phyloP scores from a whole-genome alignment of 495 filamentous ascomycete genomes.

The Neurospora sp. region DNA sequence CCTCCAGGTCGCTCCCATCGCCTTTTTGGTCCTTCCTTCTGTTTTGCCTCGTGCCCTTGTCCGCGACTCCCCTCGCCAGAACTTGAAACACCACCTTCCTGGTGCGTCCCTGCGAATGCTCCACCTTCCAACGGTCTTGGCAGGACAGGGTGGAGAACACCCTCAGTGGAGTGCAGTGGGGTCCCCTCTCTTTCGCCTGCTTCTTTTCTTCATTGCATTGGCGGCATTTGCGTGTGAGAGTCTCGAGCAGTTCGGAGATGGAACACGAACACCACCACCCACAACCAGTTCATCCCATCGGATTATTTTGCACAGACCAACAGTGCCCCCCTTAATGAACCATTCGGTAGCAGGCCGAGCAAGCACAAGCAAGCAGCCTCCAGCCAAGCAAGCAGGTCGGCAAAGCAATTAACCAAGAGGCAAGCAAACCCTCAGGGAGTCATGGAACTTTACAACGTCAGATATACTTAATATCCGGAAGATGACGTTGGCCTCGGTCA shows the following conservation, averaged over 20 bases:
- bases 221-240: neutral
- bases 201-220: neutral
- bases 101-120: neutral
- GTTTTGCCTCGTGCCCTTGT: neutral
- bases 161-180: neutral
- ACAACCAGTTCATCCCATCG: neutral
- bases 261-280: neutral
- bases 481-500: neutral
- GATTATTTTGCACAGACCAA: neutral
- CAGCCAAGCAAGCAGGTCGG: neutral
- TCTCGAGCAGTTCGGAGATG: neutral
- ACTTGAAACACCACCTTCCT: neutral
- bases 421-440: neutral
- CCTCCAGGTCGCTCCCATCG: neutral
- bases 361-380: neutral
- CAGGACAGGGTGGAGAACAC: neutral
- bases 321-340: neutral
- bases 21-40: neutral
- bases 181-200: neutral
- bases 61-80: neutral
- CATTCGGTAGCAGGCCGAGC: neutral
- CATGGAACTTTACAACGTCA: neutral
- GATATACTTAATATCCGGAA: neutral
- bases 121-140: neutral
- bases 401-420: neutral